A percentile compares a stretch with the other conserved stretches of the same genome.
phyloP scores from a whole-genome alignment of 352 stramenopile genomes.

The Globisporangium parvum region DNA sequence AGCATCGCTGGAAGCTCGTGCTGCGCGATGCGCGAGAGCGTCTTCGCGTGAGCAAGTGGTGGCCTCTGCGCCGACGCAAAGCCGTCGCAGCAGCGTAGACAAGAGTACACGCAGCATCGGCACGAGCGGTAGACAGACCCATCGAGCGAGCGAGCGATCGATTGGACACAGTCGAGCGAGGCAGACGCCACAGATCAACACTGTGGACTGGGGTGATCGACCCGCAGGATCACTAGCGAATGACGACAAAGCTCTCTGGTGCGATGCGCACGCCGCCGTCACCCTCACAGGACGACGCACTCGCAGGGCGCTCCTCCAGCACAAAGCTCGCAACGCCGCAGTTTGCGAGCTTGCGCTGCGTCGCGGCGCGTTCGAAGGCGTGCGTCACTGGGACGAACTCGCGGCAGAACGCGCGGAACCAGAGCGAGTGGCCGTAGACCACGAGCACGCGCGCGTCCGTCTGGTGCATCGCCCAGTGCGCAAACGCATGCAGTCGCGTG shows the following conservation, averaged over 20 bases:
- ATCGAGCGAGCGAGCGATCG: background rate
- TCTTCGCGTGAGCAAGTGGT: conserved; percentile 8
- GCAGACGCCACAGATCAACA: no score
- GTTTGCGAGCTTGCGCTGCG: conserved; percentile 67
- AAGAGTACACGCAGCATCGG: no score
- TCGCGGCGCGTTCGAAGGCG: conserved; percentile 31
- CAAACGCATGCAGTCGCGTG: conserved; percentile 56
- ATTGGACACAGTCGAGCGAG: background rate
- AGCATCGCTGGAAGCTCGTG: conserved; percentile 13
- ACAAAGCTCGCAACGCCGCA: conserved; percentile 73
- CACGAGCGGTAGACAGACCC: background rate
- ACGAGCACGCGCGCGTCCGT: conserved; percentile 48
- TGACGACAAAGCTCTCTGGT: background rate
- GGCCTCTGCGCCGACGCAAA: background rate
- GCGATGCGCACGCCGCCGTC: background rate
- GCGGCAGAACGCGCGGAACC: conserved; percentile 79
- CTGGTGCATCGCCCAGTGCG: conserved; percentile 56
- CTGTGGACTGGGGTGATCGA: no score
- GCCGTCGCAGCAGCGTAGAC: no score
- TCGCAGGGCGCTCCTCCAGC: conserved; percentile 32
- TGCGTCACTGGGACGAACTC: conserved; percentile 51
- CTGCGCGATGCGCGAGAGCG: conserved; percentile 4
- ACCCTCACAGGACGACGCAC: background rate
- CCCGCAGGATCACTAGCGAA: background rate
- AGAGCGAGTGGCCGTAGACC: conserved; percentile 83